Conservation (phyloP, 176 grass and related monocot species). For the Oryza punctata region DNA sequence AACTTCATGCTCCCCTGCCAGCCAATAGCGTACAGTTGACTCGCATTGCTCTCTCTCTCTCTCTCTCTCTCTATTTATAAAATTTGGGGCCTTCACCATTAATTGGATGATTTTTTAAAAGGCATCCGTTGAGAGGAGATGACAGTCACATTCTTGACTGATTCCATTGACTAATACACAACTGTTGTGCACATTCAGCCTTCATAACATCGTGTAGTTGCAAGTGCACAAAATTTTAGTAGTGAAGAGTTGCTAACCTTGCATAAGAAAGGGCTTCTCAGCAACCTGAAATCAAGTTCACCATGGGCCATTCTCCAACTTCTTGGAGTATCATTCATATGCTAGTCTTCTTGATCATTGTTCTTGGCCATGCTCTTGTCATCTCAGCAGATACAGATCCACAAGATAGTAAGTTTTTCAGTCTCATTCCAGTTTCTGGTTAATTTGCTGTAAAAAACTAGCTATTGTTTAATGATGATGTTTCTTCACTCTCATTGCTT, state of each 20-base stretch:
- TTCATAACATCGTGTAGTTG: too few relatives aligned
- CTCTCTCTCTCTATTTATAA: background rate
- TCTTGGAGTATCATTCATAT: too few relatives aligned
- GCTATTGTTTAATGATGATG: background rate
- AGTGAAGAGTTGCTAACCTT: too few relatives aligned
- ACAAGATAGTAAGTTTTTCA: constrained; percentile 31
- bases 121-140: background rate
- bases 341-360: constrained; percentile 10
- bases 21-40: background rate
- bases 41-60: background rate
- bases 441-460: too few relatives aligned
- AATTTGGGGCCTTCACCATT: background rate
- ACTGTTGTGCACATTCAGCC: too few relatives aligned
- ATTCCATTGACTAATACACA: too few relatives aligned
- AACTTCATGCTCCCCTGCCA: background rate
- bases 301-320: too few relatives aligned
- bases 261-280: too few relatives aligned
- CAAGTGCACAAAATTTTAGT: too few relatives aligned
- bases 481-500: background rate
- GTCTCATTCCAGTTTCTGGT: background rate
- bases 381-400: constrained; percentile 38
- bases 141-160: background rate
- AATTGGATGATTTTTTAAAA: background rate
- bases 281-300: too few relatives aligned
- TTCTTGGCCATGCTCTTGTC: constrained; percentile 21